Percentiles rank a stretch among this genome's conserved stretches.
Conservation (phyloP, 2,329 filamentous ascomycete species). For the Cryoendolithus antarcticus region DNA sequence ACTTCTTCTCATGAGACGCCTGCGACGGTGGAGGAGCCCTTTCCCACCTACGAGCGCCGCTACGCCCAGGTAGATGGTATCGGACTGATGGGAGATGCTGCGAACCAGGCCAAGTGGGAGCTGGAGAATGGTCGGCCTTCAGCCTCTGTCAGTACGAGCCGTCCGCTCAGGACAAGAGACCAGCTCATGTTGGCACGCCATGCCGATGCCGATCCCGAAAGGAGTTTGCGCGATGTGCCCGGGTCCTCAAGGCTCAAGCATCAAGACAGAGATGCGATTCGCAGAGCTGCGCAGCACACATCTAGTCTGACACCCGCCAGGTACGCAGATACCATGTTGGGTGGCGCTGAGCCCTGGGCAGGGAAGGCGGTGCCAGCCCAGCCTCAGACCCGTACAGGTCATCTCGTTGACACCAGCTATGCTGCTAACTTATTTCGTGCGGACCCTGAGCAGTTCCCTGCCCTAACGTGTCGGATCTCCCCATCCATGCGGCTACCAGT, state of each 20-base stretch:
- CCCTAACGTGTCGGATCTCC: background rate
- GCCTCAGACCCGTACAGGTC: background rate
- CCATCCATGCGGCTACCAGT: background rate
- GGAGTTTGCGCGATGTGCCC: background rate
- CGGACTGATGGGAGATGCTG: slow-evolving; percentile 7
- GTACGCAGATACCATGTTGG: slow-evolving; percentile 2
- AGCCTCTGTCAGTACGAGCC: background rate
- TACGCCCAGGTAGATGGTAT: slow-evolving; percentile 8
- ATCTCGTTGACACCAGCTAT: slow-evolving; percentile 4
- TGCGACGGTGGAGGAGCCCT: background rate
- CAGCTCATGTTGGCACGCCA: background rate
- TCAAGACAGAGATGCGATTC: background rate
- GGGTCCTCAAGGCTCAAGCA: background rate
- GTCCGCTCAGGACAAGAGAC: background rate
- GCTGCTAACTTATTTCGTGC: background rate
- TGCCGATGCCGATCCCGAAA: background rate
- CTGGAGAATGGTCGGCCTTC: slow-evolving; percentile 2
- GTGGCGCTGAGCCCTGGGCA: slow-evolving; percentile 7
- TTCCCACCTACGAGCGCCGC: slow-evolving; percentile 3
- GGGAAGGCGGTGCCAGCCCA: slow-evolving; percentile 3
- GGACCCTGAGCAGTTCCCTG: background rate
- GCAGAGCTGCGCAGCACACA: background rate
- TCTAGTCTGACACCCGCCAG: slow-evolving; percentile 2
- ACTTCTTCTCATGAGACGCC: background rate
- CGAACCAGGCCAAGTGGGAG: slow-evolving; percentile 9